Conservation (phyloP, 495 filamentous ascomycete species). For the Aspergillus ostianus region DNA sequence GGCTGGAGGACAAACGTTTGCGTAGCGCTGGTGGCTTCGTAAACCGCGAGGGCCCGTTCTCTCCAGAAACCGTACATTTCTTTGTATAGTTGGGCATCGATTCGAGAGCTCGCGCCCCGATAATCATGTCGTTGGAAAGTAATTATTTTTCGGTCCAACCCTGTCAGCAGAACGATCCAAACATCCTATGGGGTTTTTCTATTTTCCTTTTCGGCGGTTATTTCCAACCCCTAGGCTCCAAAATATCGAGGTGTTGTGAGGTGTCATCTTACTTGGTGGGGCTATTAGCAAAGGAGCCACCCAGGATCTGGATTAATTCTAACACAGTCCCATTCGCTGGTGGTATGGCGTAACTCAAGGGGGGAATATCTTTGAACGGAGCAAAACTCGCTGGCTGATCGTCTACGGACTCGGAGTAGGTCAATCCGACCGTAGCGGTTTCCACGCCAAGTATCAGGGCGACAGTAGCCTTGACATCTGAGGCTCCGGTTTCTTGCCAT, state of each 20-base stretch:
- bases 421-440: not conserved
- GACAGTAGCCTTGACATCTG: not conserved
- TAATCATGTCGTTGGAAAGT: not conserved
- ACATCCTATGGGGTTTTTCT: not conserved
- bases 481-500: not conserved
- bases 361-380: not conserved
- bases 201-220: not conserved
- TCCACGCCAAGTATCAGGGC: not conserved
- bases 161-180: not conserved
- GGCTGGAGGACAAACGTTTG: slow-evolving; percentile 4
- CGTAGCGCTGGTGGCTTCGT: not conserved
- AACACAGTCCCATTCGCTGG: not conserved
- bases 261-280: not conserved
- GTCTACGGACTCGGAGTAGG: not conserved
- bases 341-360: not conserved
- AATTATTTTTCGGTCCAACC: not conserved
- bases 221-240: not conserved
- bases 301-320: not conserved
- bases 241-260: not conserved
- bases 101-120: not conserved
- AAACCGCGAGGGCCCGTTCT: not conserved
- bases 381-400: not conserved
- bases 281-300: not conserved
- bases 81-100: slow-evolving; percentile 1
- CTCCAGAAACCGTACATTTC: not conserved